These are phyloP conservation scores for Sinapis alba DNA, from an alignment of 441 rosid species.

Conservation along the genomic window DNA sequence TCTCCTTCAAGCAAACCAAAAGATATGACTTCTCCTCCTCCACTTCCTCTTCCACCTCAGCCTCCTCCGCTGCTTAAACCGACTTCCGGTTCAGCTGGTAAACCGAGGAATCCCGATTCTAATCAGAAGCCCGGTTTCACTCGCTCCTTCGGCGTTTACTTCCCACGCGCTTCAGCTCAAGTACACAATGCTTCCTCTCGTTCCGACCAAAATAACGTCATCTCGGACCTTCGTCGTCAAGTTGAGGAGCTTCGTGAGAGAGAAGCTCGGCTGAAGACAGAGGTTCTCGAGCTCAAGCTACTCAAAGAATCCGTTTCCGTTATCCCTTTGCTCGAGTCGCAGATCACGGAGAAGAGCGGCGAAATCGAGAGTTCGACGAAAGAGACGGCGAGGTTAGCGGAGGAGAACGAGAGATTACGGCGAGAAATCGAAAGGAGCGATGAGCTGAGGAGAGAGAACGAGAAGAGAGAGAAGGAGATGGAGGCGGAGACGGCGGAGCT, in stretches of 20 bases:
- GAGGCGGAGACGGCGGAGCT: slow-evolving; percentile 56
- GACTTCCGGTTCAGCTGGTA: slow-evolving; percentile 44
- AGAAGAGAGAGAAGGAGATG: slow-evolving; percentile 49
- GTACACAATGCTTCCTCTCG: slow-evolving; percentile 53
- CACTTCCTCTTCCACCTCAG: slow-evolving; percentile 52
- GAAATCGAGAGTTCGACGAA: slow-evolving; percentile 45
- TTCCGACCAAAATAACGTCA: slow-evolving; percentile 62
- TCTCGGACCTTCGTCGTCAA: slow-evolving; percentile 67
- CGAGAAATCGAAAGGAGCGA: slow-evolving; percentile 40
- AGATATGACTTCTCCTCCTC: slow-evolving; percentile 43
- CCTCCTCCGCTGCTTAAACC: slow-evolving; percentile 52
- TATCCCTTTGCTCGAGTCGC: slow-evolving; percentile 69
- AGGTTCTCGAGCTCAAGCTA: slow-evolving; percentile 73
- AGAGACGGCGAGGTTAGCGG: slow-evolving; percentile 46
- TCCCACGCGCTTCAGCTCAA: slow-evolving; percentile 93
- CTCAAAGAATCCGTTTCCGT: slow-evolving; percentile 71
- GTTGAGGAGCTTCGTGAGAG: slow-evolving; percentile 77
- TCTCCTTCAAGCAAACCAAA: slow-evolving; percentile 49
- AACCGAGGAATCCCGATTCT: slow-evolving; percentile 27
- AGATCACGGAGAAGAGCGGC: slow-evolving; percentile 40
- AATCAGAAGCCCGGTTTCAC: slow-evolving; percentile 55
- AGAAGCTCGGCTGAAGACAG: slow-evolving; percentile 68
- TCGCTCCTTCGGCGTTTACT: slow-evolving; percentile 80
- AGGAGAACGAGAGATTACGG: slow-evolving; percentile 50
- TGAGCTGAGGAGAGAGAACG: slow-evolving; percentile 48